Evolutionary conservation across 1,284 basidiomycete genomes (phyloP).

Genomic region (Austropuccinia psidii): DNA sequence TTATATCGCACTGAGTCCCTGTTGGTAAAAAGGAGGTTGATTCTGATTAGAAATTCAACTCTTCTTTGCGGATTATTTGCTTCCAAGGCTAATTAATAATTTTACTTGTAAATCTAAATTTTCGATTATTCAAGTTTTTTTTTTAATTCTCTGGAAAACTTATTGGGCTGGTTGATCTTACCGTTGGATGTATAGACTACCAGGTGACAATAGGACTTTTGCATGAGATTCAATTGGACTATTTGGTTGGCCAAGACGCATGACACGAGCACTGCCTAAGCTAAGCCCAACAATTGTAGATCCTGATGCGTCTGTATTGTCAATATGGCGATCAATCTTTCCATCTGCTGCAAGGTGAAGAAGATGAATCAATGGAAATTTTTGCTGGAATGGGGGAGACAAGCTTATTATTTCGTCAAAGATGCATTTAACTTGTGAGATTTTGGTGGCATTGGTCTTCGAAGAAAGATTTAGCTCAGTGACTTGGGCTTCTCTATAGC

Average conservation of each 20-base stretch:
- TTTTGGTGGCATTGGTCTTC: too few species aligned
- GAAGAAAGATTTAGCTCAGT: background rate
- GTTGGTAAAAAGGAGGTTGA: background rate
- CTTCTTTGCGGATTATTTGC: background rate
- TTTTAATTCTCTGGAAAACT: too few species aligned
- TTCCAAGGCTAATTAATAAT: too few species aligned
- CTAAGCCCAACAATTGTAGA: slow-evolving; percentile 32
- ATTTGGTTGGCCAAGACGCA: slow-evolving; percentile 7
- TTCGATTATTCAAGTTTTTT: too few species aligned
- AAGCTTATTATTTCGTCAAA: too few species aligned
- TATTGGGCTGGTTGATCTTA: background rate
- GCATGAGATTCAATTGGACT: background rate
- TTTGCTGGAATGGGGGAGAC: background rate
- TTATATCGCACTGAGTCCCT: slow-evolving; percentile 24
- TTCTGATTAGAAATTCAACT: background rate
- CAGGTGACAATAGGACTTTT: slow-evolving; percentile 19
- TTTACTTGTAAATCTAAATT: too few species aligned
- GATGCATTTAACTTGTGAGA: too few species aligned
- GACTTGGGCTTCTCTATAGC: slow-evolving; percentile 19
- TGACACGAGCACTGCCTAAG: slow-evolving; percentile 27
- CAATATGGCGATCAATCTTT: slow-evolving; percentile 29
- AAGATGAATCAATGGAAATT: slow-evolving; percentile 20
- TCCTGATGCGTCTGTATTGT: slow-evolving; percentile 32
- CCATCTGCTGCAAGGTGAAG: slow-evolving; percentile 30
- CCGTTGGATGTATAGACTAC: slow-evolving; percentile 35